These are phyloP conservation scores for Aspergillus brunneoviolaceus DNA, from an alignment of 2,329 filamentous ascomycete species.

Conservation along the genomic window DNA sequence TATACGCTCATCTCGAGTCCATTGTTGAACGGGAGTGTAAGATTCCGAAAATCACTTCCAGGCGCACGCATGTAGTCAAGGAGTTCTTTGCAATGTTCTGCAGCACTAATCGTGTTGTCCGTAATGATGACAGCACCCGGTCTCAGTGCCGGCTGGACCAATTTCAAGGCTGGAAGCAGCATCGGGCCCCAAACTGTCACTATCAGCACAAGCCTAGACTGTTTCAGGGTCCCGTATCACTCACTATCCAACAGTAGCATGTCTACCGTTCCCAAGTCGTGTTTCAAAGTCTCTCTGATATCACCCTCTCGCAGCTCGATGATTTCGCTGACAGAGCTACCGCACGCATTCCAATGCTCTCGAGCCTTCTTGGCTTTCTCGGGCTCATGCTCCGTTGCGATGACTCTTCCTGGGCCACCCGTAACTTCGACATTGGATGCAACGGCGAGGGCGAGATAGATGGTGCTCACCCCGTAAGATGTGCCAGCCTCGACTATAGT, in stretches of 20 bases:
- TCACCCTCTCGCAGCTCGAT: constrained; percentile 62
- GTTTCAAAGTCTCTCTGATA: constrained; percentile 56
- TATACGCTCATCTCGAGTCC: constrained; percentile 1
- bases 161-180: background rate
- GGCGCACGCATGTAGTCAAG: background rate
- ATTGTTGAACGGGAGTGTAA: constrained; percentile 2
- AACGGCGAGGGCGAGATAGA: constrained; percentile 61
- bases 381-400: constrained; percentile 61
- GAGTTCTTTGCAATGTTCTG: background rate
- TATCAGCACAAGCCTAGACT: background rate
- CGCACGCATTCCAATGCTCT: constrained; percentile 55
- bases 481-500: constrained; percentile 62
- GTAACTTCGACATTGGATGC: constrained; percentile 45
- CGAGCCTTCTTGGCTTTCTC: constrained; percentile 54
- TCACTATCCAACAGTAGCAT: constrained; percentile 61
- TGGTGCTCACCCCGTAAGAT: constrained; percentile 61
- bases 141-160: background rate
- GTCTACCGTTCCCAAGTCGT: constrained; percentile 50
- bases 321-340: constrained; percentile 48
- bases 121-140: constrained; percentile 3
- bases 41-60: background rate
- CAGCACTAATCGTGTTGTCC: background rate
- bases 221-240: background rate
- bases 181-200: background rate
- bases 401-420: constrained; percentile 47